phyloP scores from a whole-genome alignment of 495 filamentous ascomycete species.

The Emericellopsis terricola region DNA sequence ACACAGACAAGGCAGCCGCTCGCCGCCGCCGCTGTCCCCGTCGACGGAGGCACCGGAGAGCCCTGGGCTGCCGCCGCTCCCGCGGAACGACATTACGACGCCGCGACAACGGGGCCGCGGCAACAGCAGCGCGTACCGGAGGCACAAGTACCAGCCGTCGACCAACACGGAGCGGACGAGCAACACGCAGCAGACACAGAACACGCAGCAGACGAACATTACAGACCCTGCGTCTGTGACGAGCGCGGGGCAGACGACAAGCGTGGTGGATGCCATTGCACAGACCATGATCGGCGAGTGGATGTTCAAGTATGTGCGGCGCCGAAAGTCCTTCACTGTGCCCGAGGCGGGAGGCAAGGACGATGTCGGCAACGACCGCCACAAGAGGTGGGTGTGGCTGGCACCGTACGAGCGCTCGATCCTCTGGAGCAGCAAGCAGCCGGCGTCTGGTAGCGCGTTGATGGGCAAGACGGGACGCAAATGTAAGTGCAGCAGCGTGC shows the following conservation, averaged over 20 bases:
- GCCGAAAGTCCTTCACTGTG: constrained; percentile 82
- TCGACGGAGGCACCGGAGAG: constrained; percentile 51
- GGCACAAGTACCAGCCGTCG: constrained; percentile 32
- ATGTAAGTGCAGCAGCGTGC: constrained; percentile 58
- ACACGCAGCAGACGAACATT: constrained; percentile 30
- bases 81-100: constrained; percentile 50
- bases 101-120: constrained; percentile 27
- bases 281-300: constrained; percentile 98
- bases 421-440: constrained; percentile 98
- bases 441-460: constrained; percentile 67
- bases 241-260: constrained; percentile 47
- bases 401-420: constrained; percentile 90
- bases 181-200: no score
- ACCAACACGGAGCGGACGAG: constrained; percentile 37
- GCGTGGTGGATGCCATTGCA: constrained; percentile 93
- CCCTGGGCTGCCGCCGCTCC: constrained; percentile 54
- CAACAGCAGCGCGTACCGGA: constrained; percentile 16
- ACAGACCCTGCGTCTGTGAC: constrained; percentile 33
- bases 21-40: constrained; percentile 45
- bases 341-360: constrained; percentile 39
- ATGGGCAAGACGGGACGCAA: constrained; percentile 93
- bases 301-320: constrained; percentile 98
- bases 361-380: constrained; percentile 48
- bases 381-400: constrained; percentile 97
- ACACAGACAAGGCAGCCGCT: constrained; percentile 34